Conservation (phyloP, 805 yeast species). For the Yarrowia phangngaensis region DNA sequence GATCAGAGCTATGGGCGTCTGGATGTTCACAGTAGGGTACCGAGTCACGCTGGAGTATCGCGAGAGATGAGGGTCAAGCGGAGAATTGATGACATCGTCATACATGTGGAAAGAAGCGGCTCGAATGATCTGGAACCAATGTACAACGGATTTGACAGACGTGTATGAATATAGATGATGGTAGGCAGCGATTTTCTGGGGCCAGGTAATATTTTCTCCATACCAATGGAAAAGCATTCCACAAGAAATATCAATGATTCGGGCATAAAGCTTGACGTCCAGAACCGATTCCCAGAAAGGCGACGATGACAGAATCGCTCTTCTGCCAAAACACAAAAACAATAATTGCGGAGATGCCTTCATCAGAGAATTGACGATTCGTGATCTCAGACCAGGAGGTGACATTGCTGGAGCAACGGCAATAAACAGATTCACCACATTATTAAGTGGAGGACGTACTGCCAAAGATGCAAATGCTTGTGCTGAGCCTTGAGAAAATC, state of each 20-base stretch:
- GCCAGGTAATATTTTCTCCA: slow-evolving; percentile 60
- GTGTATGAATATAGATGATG: slow-evolving; percentile 89
- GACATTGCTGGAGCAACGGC: slow-evolving; percentile 94
- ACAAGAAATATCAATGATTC: slow-evolving; percentile 68
- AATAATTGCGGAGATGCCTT: slow-evolving; percentile 72
- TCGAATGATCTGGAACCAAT: slow-evolving; percentile 89
- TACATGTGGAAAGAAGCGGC: slow-evolving; percentile 82
- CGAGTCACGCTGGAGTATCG: slow-evolving; percentile 50
- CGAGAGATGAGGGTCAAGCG: slow-evolving; percentile 35
- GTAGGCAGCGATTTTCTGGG: slow-evolving; percentile 76
- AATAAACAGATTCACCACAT: slow-evolving; percentile 53
- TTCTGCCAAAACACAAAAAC: slow-evolving; percentile 66
- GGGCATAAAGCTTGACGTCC: slow-evolving; percentile 70
- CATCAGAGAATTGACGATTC: slow-evolving; percentile 68
- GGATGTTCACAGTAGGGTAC: slow-evolving; percentile 64
- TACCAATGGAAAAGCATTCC: slow-evolving; percentile 74
- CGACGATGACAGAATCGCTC: slow-evolving; percentile 71
- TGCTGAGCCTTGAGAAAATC: slow-evolving; percentile 92
- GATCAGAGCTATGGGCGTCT: slow-evolving; percentile 67
- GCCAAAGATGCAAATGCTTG: slow-evolving; percentile 85
- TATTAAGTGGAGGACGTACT: slow-evolving; percentile 56
- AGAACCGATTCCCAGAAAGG: slow-evolving; percentile 72
- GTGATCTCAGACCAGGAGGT: slow-evolving; percentile 77
- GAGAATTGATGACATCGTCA: slow-evolving; percentile 50
- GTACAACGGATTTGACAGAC: slow-evolving; percentile 88